Evolutionary conservation across 768 basidiomycete species (phyloP), one percentile per base, ranked within the genome.

Genomic region (Termitomyces sp.): DNA sequence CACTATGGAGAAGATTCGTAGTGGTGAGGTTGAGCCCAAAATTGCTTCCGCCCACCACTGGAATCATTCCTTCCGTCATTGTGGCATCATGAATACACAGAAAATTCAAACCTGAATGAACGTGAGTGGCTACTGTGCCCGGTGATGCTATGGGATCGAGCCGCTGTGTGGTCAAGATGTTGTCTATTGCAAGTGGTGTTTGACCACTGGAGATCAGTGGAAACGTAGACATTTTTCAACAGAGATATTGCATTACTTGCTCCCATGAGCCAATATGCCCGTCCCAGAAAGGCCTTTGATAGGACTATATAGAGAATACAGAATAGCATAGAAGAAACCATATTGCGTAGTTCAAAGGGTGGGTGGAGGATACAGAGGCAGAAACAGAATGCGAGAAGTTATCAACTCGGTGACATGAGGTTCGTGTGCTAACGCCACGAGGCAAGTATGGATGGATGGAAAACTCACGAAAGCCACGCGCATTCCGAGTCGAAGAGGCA

Each of bases 1-100:
- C 55, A 55, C 76, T 76, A 28, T 67, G 60, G 9, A 74, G 68
- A 32, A 79, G 67, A 9, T 51, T 55, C n/a, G 57, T 69, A 0
- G 75, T 76, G 28, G 67, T 70, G 24, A 71, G 60, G n/a, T 67
- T 63, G 22, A 69, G 57, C 7, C 75, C 70, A 62, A 79, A 78
- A 57, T 76, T 76, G 66, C 74, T 76, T 16, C 76, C 76, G 15
- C 78, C 77, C 18, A 74, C 49, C 51, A 78, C 77, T 78, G 20
- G 20, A 18, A 53, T 12, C 49, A 8, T 2, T 15, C 36, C 18
- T 2, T 40, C 8, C 4, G 16, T 55, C 16, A 45, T 28, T 7
- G 38, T 22, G 15, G 36, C 2, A 6, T 33, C 28, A 12, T 40
- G 33, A 24, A 42, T 11, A 35, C 44, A 12, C 22, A 24, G 12